Conservation (phyloP, 2,329 filamentous ascomycete genomes). For the Fusarium caatingaense region DNA sequence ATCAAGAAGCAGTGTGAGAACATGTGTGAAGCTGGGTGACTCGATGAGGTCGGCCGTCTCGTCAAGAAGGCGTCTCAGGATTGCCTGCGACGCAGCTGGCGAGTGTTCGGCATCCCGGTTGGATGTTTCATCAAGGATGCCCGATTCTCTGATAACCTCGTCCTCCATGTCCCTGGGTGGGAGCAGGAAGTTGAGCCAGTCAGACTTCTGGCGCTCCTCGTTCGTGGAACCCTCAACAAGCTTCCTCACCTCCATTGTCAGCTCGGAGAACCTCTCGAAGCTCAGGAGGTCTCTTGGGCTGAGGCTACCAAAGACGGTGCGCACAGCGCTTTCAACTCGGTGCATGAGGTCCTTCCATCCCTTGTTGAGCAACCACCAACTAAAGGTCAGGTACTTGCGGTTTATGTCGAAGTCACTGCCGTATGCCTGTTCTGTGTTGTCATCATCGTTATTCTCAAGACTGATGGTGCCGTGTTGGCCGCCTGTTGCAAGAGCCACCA, state of each 20-base stretch:
- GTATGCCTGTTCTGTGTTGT: slow-evolving; percentile 82
- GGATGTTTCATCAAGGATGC: slow-evolving; percentile 70
- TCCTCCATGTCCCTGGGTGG: slow-evolving; percentile 83
- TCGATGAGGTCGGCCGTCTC: slow-evolving; percentile 97
- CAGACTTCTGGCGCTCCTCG: slow-evolving; percentile 57
- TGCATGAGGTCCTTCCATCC: slow-evolving; percentile 87
- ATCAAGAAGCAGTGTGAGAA: slow-evolving; percentile 87
- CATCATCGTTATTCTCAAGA: slow-evolving; percentile 93
- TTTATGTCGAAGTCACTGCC: slow-evolving; percentile 97
- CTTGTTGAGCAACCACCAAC: slow-evolving; percentile 95
- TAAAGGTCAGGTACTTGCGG: slow-evolving; percentile 92
- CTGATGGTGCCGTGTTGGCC: slow-evolving; percentile 80
- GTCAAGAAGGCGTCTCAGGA: slow-evolving; percentile 86
- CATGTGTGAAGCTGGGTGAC: slow-evolving; percentile 88
- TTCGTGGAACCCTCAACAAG: slow-evolving; percentile 76
- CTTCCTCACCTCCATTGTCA: slow-evolving; percentile 86
- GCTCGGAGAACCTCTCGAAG: slow-evolving; percentile 80
- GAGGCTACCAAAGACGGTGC: slow-evolving; percentile 87
- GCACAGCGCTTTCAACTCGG: slow-evolving; percentile 86
- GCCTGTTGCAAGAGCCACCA: slow-evolving; percentile 88
- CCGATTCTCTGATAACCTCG: slow-evolving; percentile 86
- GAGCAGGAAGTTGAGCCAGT: slow-evolving; percentile 88
- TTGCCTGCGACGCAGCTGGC: slow-evolving; percentile 60
- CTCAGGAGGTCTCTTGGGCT: slow-evolving; percentile 91
- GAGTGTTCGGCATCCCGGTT: slow-evolving; percentile 49